Base-by-base conservation (phyloP, 768 basidiomycete species). In the Mrakia gelida region DNA sequence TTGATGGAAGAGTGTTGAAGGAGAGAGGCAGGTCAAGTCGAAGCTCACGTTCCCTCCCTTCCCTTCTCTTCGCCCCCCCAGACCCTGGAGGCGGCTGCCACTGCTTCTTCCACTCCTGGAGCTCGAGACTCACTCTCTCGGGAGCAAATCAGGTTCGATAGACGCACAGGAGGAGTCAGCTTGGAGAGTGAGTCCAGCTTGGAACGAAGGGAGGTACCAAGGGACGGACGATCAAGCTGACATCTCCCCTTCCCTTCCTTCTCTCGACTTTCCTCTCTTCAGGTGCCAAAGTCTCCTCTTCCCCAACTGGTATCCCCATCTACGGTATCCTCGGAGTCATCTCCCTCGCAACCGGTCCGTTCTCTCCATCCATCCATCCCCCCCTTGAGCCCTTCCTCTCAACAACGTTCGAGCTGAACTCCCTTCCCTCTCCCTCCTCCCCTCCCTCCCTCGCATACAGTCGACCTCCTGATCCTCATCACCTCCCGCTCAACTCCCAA, bases 381-480 rank as follows among this genome's bases (percentile, higher is more conserved):
- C 62, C n/a, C n/a, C n/a, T n/a, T n/a, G n/a, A n/a, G 9, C 38
- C 73, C 34, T 26, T 15, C 21, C 3, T 9, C 18, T 15, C 4
- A 70, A 7, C 15, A 30, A 43, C 73, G 61, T 80, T 54, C 32
- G 49, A 5, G n/a, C 52, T n/a, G 30, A 49, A 16, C 41, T 26
- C 59, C 23, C 28, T 34, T 34, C 26, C 38, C 18, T 16, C 21
- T 52, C 32, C 18, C 11, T 43, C 38, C 26, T 16, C 63, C 8
- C 18, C 18, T 49, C n/a, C 16, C 23, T 43, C 45, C 26, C 13
- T 54, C 15, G 9, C 26, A 41, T 67, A 34, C 13, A 98, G 96
- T 95, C 82, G 97, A 98, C 85, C 98, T 96, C 85, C 85, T 98
- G 72, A 89, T 99, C 80, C 87, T 97, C 56, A 87, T 98, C 80